Evolutionary conservation across 352 stramenopile genomes (phyloP).

Genomic region (Pelagophyceae sp.): DNA sequence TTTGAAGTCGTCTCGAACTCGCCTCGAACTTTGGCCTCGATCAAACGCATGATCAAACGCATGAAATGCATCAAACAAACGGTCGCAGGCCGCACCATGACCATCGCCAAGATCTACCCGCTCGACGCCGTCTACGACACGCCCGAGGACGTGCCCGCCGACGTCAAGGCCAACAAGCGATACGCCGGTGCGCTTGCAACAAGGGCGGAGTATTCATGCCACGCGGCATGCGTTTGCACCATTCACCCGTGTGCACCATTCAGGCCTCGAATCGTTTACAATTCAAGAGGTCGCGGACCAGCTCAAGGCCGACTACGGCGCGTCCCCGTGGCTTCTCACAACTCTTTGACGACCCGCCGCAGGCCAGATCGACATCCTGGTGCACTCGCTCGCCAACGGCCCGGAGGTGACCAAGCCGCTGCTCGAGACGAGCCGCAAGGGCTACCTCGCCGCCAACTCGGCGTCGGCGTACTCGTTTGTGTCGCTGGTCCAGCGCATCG

Average conservation of each 20-base stretch:
- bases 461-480: slow-evolving; percentile 63
- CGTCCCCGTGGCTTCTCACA: not conserved
- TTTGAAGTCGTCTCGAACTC: not conserved
- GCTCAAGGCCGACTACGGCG: slow-evolving; percentile 51
- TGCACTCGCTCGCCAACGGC: slow-evolving; percentile 72
- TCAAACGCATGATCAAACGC: too few relatives aligned
- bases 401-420: slow-evolving; percentile 73
- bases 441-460: slow-evolving; percentile 60
- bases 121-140: slow-evolving; percentile 70
- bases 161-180: slow-evolving; percentile 68
- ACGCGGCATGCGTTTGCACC: not conserved
- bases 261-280: slow-evolving; percentile 59
- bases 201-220: not conserved
- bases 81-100: slow-evolving; percentile 40
- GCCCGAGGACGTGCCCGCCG: slow-evolving; percentile 63
- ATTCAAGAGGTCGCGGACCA: slow-evolving; percentile 63
- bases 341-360: not conserved
- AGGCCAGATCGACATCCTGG: slow-evolving; percentile 73
- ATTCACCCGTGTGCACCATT: not conserved
- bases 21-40: too few relatives aligned
- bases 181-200: slow-evolving; percentile 44
- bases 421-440: slow-evolving; percentile 62
- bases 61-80: too few relatives aligned
- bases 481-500: slow-evolving; percentile 62
- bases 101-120: slow-evolving; percentile 70